Conservation (phyloP, 2,329 filamentous ascomycete species). For the Chrysosporium keratinophilum region DNA sequence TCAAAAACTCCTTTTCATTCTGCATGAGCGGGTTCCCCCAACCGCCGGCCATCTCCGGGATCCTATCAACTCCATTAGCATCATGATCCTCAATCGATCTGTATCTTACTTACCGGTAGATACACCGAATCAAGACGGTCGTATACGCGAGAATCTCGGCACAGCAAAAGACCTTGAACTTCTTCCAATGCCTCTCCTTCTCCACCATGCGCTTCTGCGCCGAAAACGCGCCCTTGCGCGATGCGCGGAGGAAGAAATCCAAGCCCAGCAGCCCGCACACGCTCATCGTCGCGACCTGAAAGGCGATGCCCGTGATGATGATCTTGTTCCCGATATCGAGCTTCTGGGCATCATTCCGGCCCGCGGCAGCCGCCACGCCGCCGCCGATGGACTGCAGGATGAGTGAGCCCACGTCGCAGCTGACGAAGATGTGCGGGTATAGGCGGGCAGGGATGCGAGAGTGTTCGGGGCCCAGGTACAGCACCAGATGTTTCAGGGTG, state of each 20-base stretch:
- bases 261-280: slow-evolving; percentile 32
- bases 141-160: slow-evolving; percentile 30
- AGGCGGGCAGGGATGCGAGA: slow-evolving; percentile 40
- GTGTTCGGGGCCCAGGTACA: slow-evolving; percentile 44
- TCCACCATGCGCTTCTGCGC: neutral
- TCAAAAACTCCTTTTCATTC: slow-evolving; percentile 39
- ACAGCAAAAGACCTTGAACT: slow-evolving; percentile 22
- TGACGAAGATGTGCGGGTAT: slow-evolving; percentile 52
- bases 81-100: neutral
- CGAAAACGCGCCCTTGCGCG: slow-evolving; percentile 17
- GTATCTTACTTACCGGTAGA: slow-evolving; percentile 32
- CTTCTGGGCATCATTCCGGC: slow-evolving; percentile 27
- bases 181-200: neutral
- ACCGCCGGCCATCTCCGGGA: slow-evolving; percentile 43
- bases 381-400: slow-evolving; percentile 49
- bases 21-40: slow-evolving; percentile 40
- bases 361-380: slow-evolving; percentile 45
- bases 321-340: slow-evolving; percentile 43
- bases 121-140: slow-evolving; percentile 35
- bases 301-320: slow-evolving; percentile 49
- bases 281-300: slow-evolving; percentile 45
- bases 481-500: slow-evolving; percentile 47
- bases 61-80: slow-evolving; percentile 23
- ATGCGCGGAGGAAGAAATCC: slow-evolving; percentile 37
- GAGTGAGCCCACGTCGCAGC: slow-evolving; percentile 50